Percentiles rank a stretch among this genome's conserved stretches.
Evolutionary conservation across 2,329 filamentous ascomycete genomes (phyloP).

Genomic region (Elsinoe ampelina): DNA sequence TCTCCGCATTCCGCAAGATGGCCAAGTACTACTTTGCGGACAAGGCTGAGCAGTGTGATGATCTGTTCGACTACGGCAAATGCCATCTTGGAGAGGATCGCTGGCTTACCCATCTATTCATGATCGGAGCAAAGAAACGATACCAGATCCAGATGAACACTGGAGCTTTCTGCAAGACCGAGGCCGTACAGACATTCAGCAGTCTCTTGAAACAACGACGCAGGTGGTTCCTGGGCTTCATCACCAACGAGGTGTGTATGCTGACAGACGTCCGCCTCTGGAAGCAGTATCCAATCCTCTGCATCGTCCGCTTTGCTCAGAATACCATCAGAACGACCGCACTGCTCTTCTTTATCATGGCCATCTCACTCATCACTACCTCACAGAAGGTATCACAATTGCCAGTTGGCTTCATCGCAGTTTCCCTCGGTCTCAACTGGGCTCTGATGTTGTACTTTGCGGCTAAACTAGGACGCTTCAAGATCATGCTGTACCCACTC

Average conservation of each 20-base stretch:
- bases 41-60: conserved; percentile 88
- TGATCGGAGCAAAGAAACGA: conserved; percentile 87
- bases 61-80: conserved; percentile 94
- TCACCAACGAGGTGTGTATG: conserved; percentile 98
- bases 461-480: conserved; percentile 74
- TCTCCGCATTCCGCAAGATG: conserved; percentile 93
- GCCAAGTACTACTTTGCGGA: conserved; percentile 98
- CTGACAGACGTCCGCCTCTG: conserved; percentile 87
- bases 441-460: conserved; percentile 94
- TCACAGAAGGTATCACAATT: conserved; percentile 68
- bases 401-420: conserved; percentile 85
- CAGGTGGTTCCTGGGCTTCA: conserved; percentile 93
- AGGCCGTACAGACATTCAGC: conserved; percentile 80
- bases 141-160: conserved; percentile 98
- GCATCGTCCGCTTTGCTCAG: conserved; percentile 83
- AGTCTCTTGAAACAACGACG: conserved; percentile 89
- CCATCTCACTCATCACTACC: conserved; percentile 76
- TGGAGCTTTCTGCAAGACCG: conserved; percentile 95
- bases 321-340: conserved; percentile 94
- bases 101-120: conserved; percentile 96
- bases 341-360: conserved; percentile 87
- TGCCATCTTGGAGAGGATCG: conserved; percentile 90
- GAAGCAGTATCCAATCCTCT: conserved; percentile 80
- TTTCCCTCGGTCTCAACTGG: conserved; percentile 91
- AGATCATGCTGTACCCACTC: conserved; percentile 87